These are phyloP conservation scores for Wickerhamomyces kurtzmanii DNA, from an alignment of 805 yeast species.

Conservation along the genomic window DNA sequence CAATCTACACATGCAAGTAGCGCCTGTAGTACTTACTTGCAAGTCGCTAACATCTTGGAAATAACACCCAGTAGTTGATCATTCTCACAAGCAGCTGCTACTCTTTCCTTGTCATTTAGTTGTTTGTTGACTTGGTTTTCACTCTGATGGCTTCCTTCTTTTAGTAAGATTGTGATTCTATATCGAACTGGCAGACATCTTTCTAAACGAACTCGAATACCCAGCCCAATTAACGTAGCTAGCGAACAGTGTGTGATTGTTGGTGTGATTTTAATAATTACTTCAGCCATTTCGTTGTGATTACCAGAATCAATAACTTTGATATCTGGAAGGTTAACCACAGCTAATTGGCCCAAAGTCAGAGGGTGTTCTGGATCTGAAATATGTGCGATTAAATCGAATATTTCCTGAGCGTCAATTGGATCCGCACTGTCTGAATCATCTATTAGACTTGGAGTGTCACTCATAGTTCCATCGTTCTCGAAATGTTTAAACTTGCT, in stretches of 20 bases:
- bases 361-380: conserved; percentile 98
- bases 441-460: conserved; percentile 5
- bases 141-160: conserved; percentile 92
- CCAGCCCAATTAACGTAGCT: conserved; percentile 92
- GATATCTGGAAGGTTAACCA: conserved; percentile 80
- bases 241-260: conserved; percentile 96
- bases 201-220: conserved; percentile 85
- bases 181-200: conserved; percentile 80
- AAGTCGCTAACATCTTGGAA: conserved; percentile 83
- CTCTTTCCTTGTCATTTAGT: conserved; percentile 93
- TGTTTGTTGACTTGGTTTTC: conserved; percentile 95
- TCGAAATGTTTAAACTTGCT: too few relatives aligned
- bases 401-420: conserved; percentile 84
- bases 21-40: conserved; percentile 27
- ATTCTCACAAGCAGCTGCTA: conserved; percentile 97
- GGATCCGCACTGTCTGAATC: conserved; percentile 21
- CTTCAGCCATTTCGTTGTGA: conserved; percentile 53
- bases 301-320: conserved; percentile 51
- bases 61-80: conserved; percentile 87
- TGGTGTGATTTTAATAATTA: conserved; percentile 82
- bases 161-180: conserved; percentile 68
- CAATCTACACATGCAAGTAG: neutral
- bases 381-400: conserved; percentile 73
- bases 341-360: conserved; percentile 88
- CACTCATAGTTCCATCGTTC: too few relatives aligned